Evolutionary conservation across 2,329 filamentous ascomycete species (phyloP), one percentile per base, ranked within the genome.

Genomic region (Berkeleyomyces basicola): DNA sequence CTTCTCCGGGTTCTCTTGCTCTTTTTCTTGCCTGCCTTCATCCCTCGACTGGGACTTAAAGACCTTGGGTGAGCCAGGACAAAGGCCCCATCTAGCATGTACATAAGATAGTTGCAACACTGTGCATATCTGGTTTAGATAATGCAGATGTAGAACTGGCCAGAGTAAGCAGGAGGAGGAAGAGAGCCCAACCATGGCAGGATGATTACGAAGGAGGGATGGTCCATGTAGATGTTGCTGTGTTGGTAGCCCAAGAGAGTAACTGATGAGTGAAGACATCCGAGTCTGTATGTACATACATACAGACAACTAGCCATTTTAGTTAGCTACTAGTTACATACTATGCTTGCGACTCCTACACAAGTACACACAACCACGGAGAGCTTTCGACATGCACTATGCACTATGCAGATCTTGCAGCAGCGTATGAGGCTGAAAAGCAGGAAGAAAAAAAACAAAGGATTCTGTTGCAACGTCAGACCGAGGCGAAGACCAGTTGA

Each of bases 391-490:
- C 14, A 31, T 53, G 31, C 31, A 58, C 7, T 47, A 58, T 58
- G n/a, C 23, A 40, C 7, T 44, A 59, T 59, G 39, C 58, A 59
- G 16, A 40, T 31, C 58, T 43, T 59, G 58, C 58, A 43, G n/a
- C 33, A 59, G 58, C 58, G 58, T 11, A 23, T 59, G 58, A 59
- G 40, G 58, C 58, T 59, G 58, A 59, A 59, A 42, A 36, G 23
- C 40, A 59, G 31, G 43, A 5, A 44, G 33, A 36, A 53, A 23
- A 53, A 47, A 23, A 53, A 53, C n/a, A 47, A 37, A 53, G 49
- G 49, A 53, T 53, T 11, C 49, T 23, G 14, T 9, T 53, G 49
- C 16, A 53, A 53, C 49, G 6, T 53, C 49, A 11, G 11, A 53
- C 11, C 16, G 14, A 6, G 36, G 36, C 9, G 14, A 31, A 53